These are phyloP conservation scores for Sideroxylon spinosum DNA, from an alignment of 179 eudicot genomes.

Conservation along the genomic window DNA sequence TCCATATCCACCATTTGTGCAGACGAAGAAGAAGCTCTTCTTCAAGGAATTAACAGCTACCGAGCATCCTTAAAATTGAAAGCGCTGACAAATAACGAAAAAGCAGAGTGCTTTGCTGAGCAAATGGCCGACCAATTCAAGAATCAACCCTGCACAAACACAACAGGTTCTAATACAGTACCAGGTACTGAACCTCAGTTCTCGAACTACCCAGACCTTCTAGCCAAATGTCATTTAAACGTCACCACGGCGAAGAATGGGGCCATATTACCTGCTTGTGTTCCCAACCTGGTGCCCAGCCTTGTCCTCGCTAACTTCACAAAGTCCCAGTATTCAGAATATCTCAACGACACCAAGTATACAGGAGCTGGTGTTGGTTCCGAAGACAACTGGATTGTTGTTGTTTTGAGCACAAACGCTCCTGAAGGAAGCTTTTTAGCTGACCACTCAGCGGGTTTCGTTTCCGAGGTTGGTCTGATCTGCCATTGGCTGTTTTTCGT, in stretches of 20 bases:
- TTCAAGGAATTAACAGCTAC: conserved; percentile 59
- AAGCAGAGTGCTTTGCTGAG: conserved; percentile 71
- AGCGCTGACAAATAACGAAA: conserved; percentile 42
- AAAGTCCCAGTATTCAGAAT: conserved; percentile 53
- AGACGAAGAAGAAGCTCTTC: conserved; percentile 66
- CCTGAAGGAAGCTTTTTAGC: conserved; percentile 43
- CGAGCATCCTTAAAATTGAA: conserved; percentile 52
- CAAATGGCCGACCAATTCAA: conserved; percentile 63
- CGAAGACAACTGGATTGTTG: conserved; percentile 67
- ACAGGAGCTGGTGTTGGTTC: conserved; percentile 63
- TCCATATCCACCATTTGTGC: conserved; percentile 6
- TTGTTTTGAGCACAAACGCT: conserved; percentile 50
- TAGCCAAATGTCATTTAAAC: conserved; percentile 59
- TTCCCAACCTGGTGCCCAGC: conserved; percentile 52
- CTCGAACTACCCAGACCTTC: conserved; percentile 46
- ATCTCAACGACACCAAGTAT: conserved; percentile 49
- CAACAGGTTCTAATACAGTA: conserved; percentile 66
- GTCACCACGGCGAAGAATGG: conserved; percentile 58
- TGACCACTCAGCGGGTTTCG: conserved; percentile 24
- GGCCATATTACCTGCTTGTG: conserved; percentile 64
- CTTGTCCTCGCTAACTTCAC: conserved; percentile 76
- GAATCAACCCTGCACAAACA: conserved; percentile 62
- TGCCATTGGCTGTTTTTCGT: conserved; percentile 18
- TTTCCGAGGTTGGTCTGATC: conserved; percentile 22
- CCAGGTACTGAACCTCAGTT: conserved; percentile 66